Conservation (phyloP, 2,329 filamentous ascomycete species). For the Colletotrichum chlorophyti region DNA sequence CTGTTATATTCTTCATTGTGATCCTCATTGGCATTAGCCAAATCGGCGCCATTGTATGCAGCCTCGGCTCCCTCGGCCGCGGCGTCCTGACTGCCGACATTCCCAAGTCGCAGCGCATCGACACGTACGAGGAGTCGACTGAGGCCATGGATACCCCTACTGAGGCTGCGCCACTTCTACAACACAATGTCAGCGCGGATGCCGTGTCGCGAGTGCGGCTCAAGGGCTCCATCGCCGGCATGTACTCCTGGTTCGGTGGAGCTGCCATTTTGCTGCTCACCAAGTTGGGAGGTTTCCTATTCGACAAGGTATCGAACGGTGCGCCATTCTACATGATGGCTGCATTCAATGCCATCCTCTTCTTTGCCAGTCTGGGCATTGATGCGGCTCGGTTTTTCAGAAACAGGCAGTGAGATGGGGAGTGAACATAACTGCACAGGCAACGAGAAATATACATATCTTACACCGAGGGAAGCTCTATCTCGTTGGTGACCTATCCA, state of each 20-base stretch:
- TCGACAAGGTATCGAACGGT: slow-evolving; percentile 75
- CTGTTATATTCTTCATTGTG: slow-evolving; percentile 76
- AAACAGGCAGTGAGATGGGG: slow-evolving; percentile 13
- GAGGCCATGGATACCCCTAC: slow-evolving; percentile 42
- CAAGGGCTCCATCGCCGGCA: slow-evolving; percentile 93
- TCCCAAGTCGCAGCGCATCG: slow-evolving; percentile 36
- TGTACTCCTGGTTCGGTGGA: slow-evolving; percentile 91
- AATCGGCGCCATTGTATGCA: slow-evolving; percentile 96
- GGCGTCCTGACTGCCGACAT: slow-evolving; percentile 71
- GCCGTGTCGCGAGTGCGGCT: slow-evolving; percentile 62
- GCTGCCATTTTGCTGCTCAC: slow-evolving; percentile 90
- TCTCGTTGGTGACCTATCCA: background rate
- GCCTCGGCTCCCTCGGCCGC: slow-evolving; percentile 83
- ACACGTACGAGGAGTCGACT: slow-evolving; percentile 31
- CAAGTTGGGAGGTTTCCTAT: slow-evolving; percentile 86
- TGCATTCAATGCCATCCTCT: slow-evolving; percentile 77
- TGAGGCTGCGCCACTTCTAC: slow-evolving; percentile 50
- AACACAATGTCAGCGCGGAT: slow-evolving; percentile 33
- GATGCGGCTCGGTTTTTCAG: slow-evolving; percentile 52
- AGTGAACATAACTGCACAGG: background rate
- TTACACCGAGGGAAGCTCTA: background rate
- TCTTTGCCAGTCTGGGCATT: slow-evolving; percentile 62
- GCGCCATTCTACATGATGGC: slow-evolving; percentile 97
- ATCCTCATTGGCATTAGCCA: slow-evolving; percentile 88
- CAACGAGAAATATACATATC: background rate